Conservation (phyloP, 106 monocot genomes). For the Dioscorea zingiberensis region DNA sequence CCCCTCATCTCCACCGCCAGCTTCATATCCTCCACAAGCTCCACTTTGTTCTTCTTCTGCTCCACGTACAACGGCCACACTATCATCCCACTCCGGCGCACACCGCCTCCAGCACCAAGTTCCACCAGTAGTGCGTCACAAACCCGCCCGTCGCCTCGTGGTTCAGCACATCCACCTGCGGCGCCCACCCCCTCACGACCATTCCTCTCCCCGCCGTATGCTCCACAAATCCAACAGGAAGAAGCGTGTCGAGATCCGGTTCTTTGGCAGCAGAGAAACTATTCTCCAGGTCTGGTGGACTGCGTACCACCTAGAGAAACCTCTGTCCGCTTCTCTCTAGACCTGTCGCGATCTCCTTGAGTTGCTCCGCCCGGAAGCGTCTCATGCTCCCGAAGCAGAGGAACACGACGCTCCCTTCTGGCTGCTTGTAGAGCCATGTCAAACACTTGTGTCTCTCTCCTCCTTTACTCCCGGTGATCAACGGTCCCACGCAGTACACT, state of each 20-base stretch:
- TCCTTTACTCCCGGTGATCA: not conserved
- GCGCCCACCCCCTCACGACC: constrained; percentile 23
- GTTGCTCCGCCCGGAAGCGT: constrained; percentile 12
- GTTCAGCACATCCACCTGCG: constrained; percentile 10
- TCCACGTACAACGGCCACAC: constrained; percentile 35
- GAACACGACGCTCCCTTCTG: constrained; percentile 24
- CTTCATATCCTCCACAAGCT: constrained; percentile 11
- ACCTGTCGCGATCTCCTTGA: constrained; percentile 16
- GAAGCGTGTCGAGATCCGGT: constrained; percentile 12
- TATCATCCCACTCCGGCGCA: constrained; percentile 23
- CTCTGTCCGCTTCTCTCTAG: constrained; percentile 24
- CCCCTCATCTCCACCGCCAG: constrained; percentile 23
- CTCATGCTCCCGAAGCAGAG: constrained; percentile 26
- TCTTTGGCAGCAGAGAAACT: not conserved
- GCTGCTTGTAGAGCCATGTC: constrained; percentile 23
- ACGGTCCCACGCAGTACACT: constrained; percentile 23
- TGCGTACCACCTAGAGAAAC: constrained; percentile 28
- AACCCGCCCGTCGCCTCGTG: constrained; percentile 19
- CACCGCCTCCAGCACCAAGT: constrained; percentile 20
- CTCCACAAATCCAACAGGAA: constrained; percentile 20
- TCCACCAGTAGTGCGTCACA: constrained; percentile 37
- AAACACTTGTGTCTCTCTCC: constrained; percentile 3
- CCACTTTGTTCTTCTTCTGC: constrained; percentile 24
- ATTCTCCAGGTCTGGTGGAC: constrained; percentile 3
- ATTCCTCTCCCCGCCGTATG: constrained; percentile 19